Percentiles rank a stretch among this genome's conserved stretches.
Evolutionary conservation across 306 rosid species (phyloP).

Genomic region (Mimosa pudica): DNA sequence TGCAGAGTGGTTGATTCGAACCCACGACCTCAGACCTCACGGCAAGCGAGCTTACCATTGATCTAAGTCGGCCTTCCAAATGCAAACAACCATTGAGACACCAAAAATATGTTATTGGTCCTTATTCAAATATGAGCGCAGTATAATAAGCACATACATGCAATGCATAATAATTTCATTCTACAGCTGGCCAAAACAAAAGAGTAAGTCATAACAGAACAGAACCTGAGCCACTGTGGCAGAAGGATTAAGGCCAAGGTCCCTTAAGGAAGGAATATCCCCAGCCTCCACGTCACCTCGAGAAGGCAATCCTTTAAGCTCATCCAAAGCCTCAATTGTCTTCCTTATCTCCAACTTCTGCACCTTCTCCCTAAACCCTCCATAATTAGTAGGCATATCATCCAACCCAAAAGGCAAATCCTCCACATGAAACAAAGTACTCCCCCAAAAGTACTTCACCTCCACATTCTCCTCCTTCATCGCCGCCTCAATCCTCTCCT

Average conservation of each 20-base stretch:
- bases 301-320: conserved; percentile 84
- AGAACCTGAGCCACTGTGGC: conserved; percentile 57
- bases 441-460: conserved; percentile 93
- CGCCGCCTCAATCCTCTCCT: conserved; percentile 72
- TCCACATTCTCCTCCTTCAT: conserved; percentile 92
- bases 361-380: conserved; percentile 82
- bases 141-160: not conserved
- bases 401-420: conserved; percentile 86
- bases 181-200: conserved; percentile 2
- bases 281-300: conserved; percentile 93
- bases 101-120: not conserved
- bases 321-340: conserved; percentile 85
- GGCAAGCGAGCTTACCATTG: too few species aligned
- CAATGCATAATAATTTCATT: not conserved
- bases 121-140: not conserved
- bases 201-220: conserved; percentile 11
- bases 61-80: too few species aligned
- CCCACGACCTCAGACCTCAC: too few species aligned
- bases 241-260: conserved; percentile 83
- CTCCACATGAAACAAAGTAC: conserved; percentile 81
- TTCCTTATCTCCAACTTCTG: conserved; percentile 78
- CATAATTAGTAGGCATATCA: conserved; percentile 87
- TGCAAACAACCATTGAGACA: conserved; percentile 1
- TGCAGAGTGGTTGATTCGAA: too few species aligned
- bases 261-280: conserved; percentile 81